phyloP scores from a whole-genome alignment of 2,329 filamentous ascomycete genomes.

The Orbilia quercus region DNA sequence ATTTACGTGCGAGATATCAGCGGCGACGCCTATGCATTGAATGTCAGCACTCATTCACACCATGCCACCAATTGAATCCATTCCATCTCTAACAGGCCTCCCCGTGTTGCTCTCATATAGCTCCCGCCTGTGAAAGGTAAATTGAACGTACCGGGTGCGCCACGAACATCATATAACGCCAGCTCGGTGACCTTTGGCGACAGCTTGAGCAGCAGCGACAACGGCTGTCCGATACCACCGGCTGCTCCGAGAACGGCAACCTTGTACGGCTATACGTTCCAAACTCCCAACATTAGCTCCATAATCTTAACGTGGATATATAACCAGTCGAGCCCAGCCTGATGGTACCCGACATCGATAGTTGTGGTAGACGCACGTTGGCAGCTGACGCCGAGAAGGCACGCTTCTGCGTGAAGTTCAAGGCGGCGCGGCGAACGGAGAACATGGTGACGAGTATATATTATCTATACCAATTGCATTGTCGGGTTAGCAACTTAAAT shows the following conservation, averaged over 20 bases:
- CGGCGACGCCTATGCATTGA: conserved; percentile 80
- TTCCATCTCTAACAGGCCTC: neutral
- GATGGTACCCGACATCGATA: too few relatives aligned
- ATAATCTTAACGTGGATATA: neutral
- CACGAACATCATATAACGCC: conserved; percentile 96
- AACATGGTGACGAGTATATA: conserved; percentile 71
- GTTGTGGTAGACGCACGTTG: conserved; percentile 71
- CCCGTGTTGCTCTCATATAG: neutral
- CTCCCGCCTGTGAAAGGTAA: neutral
- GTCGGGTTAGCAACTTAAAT: too few relatives aligned
- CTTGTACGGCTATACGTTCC: conserved; percentile 80
- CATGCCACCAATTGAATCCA: neutral
- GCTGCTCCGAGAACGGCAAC: conserved; percentile 96
- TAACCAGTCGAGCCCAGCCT: too few relatives aligned
- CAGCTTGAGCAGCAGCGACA: conserved; percentile 98
- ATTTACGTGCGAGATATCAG: conserved; percentile 99
- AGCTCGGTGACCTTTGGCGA: conserved; percentile 95
- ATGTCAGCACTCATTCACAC: neutral
- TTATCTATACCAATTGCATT: conserved; percentile 1
- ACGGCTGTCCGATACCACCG: conserved; percentile 97
- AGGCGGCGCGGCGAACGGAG: conserved; percentile 70
- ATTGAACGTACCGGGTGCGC: conserved; percentile 80
- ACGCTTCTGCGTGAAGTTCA: conserved; percentile 74
- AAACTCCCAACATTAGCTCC: conserved; percentile 44
- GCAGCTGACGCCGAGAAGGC: conserved; percentile 83